These are phyloP conservation scores for Noccaea caerulescens DNA, from an alignment of 345 rosid genomes.

Conservation along the genomic window DNA sequence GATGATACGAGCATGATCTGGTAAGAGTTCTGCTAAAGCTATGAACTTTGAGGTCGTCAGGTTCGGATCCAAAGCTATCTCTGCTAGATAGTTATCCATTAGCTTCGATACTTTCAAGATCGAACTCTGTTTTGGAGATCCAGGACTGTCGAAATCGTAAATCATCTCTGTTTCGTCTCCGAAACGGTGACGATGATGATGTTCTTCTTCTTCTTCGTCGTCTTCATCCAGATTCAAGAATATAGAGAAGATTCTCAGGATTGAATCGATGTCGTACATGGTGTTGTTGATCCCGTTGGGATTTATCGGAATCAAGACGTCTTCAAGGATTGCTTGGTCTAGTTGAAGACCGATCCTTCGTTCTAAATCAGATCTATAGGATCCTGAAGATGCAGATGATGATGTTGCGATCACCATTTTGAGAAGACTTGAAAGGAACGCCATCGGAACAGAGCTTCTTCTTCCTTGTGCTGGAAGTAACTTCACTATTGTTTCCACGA, in stretches of 20 bases:
- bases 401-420: constrained; percentile 69
- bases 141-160: constrained; percentile 86
- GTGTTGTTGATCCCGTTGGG: constrained; percentile 57
- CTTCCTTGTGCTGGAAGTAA: constrained; percentile 89
- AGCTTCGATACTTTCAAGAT: constrained; percentile 92
- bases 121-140: constrained; percentile 94
- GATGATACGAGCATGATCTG: constrained; percentile 89
- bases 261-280: constrained; percentile 81
- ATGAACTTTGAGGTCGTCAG: constrained; percentile 78
- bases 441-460: constrained; percentile 87
- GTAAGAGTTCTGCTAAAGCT: constrained; percentile 81
- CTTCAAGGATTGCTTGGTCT: constrained; percentile 98
- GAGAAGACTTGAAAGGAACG: constrained; percentile 85
- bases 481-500: constrained; percentile 74
- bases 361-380: constrained; percentile 84
- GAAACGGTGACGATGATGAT: constrained; percentile 47
- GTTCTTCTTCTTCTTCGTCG: constrained; percentile 80
- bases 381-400: constrained; percentile 56
- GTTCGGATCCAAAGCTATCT: constrained; percentile 84
- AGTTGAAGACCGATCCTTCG: constrained; percentile 89
- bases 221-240: constrained; percentile 81
- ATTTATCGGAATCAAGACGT: constrained; percentile 76
- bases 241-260: constrained; percentile 80
- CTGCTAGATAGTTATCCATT: constrained; percentile 86
- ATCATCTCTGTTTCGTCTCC: constrained; percentile 83